phyloP scores from a whole-genome alignment of 192 early-diverging fungal species.

The Anaeromyces robustus region DNA sequence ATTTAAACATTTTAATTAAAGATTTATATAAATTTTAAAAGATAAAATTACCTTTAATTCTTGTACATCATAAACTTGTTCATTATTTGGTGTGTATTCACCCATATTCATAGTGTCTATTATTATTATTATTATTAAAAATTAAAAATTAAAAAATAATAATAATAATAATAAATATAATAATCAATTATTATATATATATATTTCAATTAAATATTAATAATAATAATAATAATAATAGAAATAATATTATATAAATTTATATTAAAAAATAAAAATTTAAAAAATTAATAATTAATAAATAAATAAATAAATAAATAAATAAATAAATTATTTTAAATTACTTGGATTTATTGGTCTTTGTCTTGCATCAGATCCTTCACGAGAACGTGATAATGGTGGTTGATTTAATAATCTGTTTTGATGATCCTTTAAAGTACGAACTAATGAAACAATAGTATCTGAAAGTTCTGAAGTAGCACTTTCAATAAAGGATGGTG shows the following conservation, averaged over 20 bases:
- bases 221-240: too few species aligned
- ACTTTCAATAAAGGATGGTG: constrained; percentile 60
- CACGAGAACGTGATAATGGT: too few species aligned
- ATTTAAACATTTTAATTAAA: too few species aligned
- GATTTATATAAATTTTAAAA: too few species aligned
- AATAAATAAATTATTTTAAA: not conserved
- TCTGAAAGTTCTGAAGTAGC: constrained; percentile 65
- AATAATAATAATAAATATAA: too few species aligned
- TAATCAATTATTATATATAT: too few species aligned
- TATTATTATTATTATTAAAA: not conserved
- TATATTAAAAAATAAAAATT: too few species aligned
- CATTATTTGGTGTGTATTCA: not conserved
- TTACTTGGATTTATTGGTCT: not conserved
- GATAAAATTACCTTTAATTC: constrained; percentile 7
- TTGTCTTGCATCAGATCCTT: constrained; percentile 1
- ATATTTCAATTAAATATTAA: too few species aligned
- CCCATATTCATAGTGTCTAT: constrained; percentile 3
- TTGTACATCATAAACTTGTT: not conserved
- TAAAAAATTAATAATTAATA: too few species aligned
- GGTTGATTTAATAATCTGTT: constrained; percentile 9
- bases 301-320: too few species aligned
- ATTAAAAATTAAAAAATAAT: too few species aligned
- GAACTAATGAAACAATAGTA: constrained; percentile 58
- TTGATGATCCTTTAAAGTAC: constrained; percentile 3
- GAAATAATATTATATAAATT: too few species aligned